These are phyloP conservation scores for Mortierella sp. DNA, from an alignment of 371 early-diverging fungal genomes.

Conservation along the genomic window DNA sequence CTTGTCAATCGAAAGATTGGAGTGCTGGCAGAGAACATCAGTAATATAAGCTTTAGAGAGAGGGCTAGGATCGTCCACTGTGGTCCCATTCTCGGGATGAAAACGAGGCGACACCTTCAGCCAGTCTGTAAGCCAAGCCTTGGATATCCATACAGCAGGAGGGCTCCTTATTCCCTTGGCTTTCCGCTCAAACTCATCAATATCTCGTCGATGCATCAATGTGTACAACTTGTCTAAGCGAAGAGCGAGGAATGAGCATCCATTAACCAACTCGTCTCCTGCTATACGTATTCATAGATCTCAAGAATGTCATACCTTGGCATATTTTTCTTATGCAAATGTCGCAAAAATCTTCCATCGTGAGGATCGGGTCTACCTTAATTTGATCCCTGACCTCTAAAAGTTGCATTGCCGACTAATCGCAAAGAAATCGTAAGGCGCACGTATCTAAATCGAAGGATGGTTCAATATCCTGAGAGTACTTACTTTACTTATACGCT, in stretches of 20 bases:
- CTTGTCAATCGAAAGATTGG: slow-evolving; percentile 25
- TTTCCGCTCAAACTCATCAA: slow-evolving; percentile 34
- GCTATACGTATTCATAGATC: neutral
- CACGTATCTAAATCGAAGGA: neutral
- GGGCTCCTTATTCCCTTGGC: slow-evolving; percentile 15
- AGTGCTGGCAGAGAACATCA: slow-evolving; percentile 46
- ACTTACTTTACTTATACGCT: slow-evolving; percentile 51
- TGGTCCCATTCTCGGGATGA: slow-evolving; percentile 12
- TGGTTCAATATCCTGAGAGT: neutral
- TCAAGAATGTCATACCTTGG: slow-evolving; percentile 8
- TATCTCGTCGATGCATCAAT: slow-evolving; percentile 33
- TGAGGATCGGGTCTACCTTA: slow-evolving; percentile 30
- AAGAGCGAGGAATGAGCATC: neutral
- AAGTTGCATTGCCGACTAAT: slow-evolving; percentile 20
- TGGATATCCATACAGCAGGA: slow-evolving; percentile 42
- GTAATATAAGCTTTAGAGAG: slow-evolving; percentile 10
- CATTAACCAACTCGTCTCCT: neutral
- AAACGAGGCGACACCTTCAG: slow-evolving; percentile 33
- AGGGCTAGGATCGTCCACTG: slow-evolving; percentile 37
- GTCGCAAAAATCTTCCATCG: slow-evolving; percentile 31
- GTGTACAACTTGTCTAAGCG: slow-evolving; percentile 44
- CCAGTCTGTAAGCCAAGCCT: slow-evolving; percentile 50
- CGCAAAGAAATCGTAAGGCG: neutral
- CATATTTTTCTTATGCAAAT: slow-evolving; percentile 10
- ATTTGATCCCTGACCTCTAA: slow-evolving; percentile 11